Evolutionary conservation across 2,329 filamentous ascomycete species (phyloP), one percentile per base, ranked within the genome.

Genomic region (Pseudohalonectria lignicola): DNA sequence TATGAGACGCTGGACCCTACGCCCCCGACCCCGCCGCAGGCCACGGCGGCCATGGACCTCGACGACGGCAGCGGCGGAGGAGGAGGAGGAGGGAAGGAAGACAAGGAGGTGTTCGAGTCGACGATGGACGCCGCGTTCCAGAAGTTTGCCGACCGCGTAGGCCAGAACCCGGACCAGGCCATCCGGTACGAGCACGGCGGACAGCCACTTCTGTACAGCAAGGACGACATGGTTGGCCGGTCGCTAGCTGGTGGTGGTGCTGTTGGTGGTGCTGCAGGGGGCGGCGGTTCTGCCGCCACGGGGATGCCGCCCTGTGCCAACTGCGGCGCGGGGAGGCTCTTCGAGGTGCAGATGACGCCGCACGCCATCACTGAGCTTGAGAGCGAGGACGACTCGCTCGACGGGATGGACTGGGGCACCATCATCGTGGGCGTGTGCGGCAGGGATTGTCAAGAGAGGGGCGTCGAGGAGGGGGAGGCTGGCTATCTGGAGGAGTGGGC

Each of bases 341-440:
- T 96, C 56, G 92, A 98, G 67, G 69, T 94, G 41, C 92, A 98
- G 67, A 66, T 98, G 46, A 88, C 82, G 47, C 92, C 92, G 30
- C 83, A 94, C 54, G 81, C 87, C 3, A 98, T 98, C 50, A 76
- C 78, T 21, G 83, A 93, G 66, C 66, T 96, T 39, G 92, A 96
- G 64, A 79, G 73, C 2, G 83, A 88, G 31, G 79, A 82, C 40
- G 57, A 78, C 48, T 74, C 73, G 29, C 52, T 81, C 16, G 71
- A 94, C 66, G 92, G 88, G 0, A 98, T 98, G 92, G 92, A 98
- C 52, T 98, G 92, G 92, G 90, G 90, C 0, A 96, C 87, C 1
- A 73, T 98, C 8, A 76, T 98, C 41, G 66, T 96, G 28, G 87
- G 78, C 0, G 86, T 93, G 7, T 98, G 92, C 57, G 76, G 72